These are phyloP conservation scores for Hordeum marinum DNA, from an alignment of 176 grass and related monocot species.

Conservation along the genomic window DNA sequence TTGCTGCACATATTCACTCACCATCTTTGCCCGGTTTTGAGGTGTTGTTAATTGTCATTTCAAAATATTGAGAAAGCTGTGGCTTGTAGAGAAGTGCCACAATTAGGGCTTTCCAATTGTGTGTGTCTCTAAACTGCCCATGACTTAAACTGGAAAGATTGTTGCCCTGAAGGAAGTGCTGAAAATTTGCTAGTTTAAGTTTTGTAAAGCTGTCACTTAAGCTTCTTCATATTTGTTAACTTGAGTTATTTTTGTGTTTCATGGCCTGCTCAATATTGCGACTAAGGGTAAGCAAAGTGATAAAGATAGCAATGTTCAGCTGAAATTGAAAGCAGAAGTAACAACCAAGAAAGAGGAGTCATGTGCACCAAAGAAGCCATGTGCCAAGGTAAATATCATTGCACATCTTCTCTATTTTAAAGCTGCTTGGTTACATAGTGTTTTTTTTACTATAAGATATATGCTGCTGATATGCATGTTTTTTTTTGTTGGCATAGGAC, in stretches of 20 bases:
- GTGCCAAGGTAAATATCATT: neutral
- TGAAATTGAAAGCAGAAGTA: neutral
- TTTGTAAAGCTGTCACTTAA: neutral
- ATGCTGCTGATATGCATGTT: neutral
- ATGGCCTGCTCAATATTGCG: neutral
- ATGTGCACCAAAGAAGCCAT: neutral
- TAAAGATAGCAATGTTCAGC: neutral
- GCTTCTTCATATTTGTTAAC: neutral
- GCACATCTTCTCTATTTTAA: neutral
- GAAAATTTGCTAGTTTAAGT: neutral
- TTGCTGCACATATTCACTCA: neutral
- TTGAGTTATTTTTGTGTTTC: neutral
- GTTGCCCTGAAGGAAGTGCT: neutral
- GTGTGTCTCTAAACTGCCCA: neutral
- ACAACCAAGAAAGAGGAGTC: neutral
- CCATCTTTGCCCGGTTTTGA: neutral
- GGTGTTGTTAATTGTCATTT: neutral
- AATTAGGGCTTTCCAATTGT: no score
- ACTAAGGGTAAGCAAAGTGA: constrained; percentile 8
- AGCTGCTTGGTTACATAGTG: neutral
- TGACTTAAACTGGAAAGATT: neutral
- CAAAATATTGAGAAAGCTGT: neutral
- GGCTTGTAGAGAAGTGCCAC: neutral
- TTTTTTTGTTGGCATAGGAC: neutral
- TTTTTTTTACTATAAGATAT: neutral